Conservation (phyloP, 805 yeast genomes). For the Starmera dryadoides region DNA sequence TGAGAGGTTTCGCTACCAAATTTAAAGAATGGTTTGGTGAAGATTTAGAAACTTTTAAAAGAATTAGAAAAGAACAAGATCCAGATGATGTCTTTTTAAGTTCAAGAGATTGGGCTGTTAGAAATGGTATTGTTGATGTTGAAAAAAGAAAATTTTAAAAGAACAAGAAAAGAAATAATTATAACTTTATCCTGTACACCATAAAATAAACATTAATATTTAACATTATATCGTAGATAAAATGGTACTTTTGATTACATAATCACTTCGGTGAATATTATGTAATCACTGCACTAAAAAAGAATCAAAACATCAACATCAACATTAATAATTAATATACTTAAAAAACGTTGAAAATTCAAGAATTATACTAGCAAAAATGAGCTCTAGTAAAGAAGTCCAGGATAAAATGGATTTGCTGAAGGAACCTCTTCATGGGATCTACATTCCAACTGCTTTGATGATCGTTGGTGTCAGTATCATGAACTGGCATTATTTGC, state of each 20-base stretch:
- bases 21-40: slow-evolving; percentile 78
- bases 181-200: too few relatives aligned
- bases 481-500: slow-evolving; percentile 42
- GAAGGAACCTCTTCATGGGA: slow-evolving; percentile 69
- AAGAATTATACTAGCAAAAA: too few relatives aligned
- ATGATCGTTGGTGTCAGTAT: slow-evolving; percentile 54
- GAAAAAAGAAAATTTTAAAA: not conserved
- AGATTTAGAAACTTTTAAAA: slow-evolving; percentile 52
- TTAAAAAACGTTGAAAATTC: too few relatives aligned
- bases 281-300: too few relatives aligned
- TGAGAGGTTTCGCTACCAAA: slow-evolving; percentile 70
- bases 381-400: slow-evolving; percentile 10
- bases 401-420: slow-evolving; percentile 44
- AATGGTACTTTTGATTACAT: too few relatives aligned
- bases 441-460: slow-evolving; percentile 61
- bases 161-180: too few relatives aligned
- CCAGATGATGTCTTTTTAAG: slow-evolving; percentile 78
- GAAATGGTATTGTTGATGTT: slow-evolving; percentile 55
- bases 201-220: too few relatives aligned
- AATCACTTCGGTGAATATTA: too few relatives aligned
- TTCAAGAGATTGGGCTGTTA: slow-evolving; percentile 70
- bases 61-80: slow-evolving; percentile 61
- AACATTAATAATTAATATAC: too few relatives aligned
- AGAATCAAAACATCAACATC: not conserved
- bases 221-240: too few relatives aligned